Base-by-base conservation (phyloP, 495 filamentous ascomycete genomes). In the Aspergillus hancockii region DNA sequence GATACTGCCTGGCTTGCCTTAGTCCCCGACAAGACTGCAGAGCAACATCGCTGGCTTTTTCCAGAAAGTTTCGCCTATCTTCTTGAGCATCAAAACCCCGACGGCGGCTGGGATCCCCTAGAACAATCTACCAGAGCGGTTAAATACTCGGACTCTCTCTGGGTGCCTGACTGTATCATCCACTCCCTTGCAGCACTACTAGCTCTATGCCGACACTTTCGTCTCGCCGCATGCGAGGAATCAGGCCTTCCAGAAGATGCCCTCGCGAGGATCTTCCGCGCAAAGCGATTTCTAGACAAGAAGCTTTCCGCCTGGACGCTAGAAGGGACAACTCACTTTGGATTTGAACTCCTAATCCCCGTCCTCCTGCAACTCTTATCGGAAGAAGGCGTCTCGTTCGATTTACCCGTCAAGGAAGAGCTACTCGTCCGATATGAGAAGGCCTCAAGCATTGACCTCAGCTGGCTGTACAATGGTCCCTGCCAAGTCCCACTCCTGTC, bases 51-150 rank as follows among this genome's bases (percentile, higher is more conserved):
- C 14, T 58, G 55, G 55, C 47, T 58, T n/a, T 58, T 58, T 18
- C 55, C 55, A 10, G 55, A 58, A 19, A 51, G 55, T 13, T 58
- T 58, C 22, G 23, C 23, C 0, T 58, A 51, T 25, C 41, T 58
- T 30, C 46, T 58, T 14, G 28, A 51, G 23, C 36, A 45, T 30
- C 53, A 55, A 31, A 28, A 18, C 18, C 22, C 53, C 22, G 53
- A 55, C 22, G 53, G 53, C 14, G 53, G 53, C 25, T 45, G 53
- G 53, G 53, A 55, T 46, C n/a, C 53, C 10, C 12, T 55, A 21
- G 22, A 8, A 16, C 53, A 55, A 18, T 55, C 53, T 0, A 45
- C n/a, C 22, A 43, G 36, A 30, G 3, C 38, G 9, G 19, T 23
- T 0, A 21, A 30, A 38, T 55, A 55, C 23, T 34, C 53, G 25